Evolutionary conservation across 371 early-diverging fungal species (phyloP).

Genomic region (Syncephalis fuscata): DNA sequence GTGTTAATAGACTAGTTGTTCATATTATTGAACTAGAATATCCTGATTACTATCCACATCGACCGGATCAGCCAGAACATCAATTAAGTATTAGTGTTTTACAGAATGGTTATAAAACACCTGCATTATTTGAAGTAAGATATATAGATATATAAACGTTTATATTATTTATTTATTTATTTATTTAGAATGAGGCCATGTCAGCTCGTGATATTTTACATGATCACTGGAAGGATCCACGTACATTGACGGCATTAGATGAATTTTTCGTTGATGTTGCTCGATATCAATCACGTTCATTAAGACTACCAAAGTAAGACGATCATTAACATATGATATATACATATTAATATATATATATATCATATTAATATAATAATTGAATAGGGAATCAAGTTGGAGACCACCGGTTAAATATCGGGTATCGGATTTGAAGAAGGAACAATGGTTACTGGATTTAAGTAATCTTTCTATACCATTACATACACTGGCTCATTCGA

Average conservation of each 20-base stretch:
- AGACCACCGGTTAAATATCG: slow-evolving; percentile 34
- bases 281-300: not conserved
- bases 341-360: no score
- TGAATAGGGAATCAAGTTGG: slow-evolving; percentile 25
- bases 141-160: not conserved
- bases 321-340: no score
- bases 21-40: slow-evolving; percentile 18
- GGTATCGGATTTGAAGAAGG: slow-evolving; percentile 31
- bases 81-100: slow-evolving; percentile 17
- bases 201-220: slow-evolving; percentile 1
- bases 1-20: no score
- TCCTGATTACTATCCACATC: slow-evolving; percentile 48
- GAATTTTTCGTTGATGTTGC: not conserved
- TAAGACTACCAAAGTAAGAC: not conserved
- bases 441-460: slow-evolving; percentile 11
- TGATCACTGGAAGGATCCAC: slow-evolving; percentile 1
- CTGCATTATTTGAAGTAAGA: slow-evolving; percentile 7
- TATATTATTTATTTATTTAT: not conserved
- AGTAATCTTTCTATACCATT: not conserved
- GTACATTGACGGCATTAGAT: not conserved
- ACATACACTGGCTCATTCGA: not conserved
- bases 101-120: slow-evolving; percentile 1
- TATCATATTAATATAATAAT: no score
- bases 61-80: slow-evolving; percentile 38
- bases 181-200: not conserved